These are phyloP conservation scores for Agarophyton chilense DNA, from an alignment of 23 red algal genomes.

Conservation along the genomic window DNA sequence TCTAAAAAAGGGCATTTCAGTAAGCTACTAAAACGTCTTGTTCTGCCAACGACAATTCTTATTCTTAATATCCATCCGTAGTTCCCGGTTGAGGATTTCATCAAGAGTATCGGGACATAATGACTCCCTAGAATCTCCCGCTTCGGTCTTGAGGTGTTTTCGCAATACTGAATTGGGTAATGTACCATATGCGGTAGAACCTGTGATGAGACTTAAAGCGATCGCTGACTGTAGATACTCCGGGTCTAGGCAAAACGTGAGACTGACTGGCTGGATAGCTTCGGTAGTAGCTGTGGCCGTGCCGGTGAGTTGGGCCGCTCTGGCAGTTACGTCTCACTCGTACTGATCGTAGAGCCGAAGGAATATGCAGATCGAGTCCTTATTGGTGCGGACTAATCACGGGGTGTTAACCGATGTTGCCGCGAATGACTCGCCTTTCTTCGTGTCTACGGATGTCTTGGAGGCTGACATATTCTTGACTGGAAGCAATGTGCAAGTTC, in stretches of 20 bases:
- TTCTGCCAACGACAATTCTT: neutral
- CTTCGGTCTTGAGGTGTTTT: conserved; percentile 7
- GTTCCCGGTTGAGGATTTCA: conserved; percentile 11
- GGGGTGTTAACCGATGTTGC: conserved; percentile 15
- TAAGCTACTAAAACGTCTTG: too few relatives aligned
- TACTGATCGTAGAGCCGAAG: conserved; percentile 25
- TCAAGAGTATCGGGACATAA: conserved; percentile 7
- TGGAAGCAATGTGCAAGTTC: neutral
- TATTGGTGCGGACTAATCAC: neutral
- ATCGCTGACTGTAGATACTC: conserved; percentile 23
- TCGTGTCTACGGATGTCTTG: neutral
- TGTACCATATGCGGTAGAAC: neutral
- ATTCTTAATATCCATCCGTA: conserved; percentile 8
- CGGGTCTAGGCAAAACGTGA: conserved; percentile 31
- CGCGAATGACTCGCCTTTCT: neutral
- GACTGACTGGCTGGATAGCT: neutral
- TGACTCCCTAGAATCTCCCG: conserved; percentile 17
- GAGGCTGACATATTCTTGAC: neutral
- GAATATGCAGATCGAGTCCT: neutral
- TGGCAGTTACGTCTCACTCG: neutral
- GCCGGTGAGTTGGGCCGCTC: neutral
- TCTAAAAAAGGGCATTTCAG: neutral
- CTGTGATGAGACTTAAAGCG: neutral
- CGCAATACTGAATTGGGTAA: neutral
- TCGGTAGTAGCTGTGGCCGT: neutral